These are phyloP conservation scores for Prunus armeniaca DNA, from an alignment of 306 rosid species.

Conservation along the genomic window DNA sequence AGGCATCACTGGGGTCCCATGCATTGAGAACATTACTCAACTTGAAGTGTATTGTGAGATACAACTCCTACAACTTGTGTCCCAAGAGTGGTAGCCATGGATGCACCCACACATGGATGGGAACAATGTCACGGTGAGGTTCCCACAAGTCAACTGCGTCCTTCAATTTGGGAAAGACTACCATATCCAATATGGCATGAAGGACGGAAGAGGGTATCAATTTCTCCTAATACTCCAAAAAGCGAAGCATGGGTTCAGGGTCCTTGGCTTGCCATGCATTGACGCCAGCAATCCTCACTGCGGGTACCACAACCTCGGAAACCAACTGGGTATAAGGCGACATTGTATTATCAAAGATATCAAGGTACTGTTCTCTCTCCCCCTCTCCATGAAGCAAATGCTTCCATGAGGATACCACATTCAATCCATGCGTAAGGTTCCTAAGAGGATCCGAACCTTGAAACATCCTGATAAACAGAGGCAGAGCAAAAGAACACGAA, in stretches of 20 bases:
- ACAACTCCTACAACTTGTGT: slow-evolving; percentile 68
- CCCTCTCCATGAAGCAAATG: slow-evolving; percentile 63
- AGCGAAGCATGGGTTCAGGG: slow-evolving; percentile 85
- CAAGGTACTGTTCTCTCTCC: neutral
- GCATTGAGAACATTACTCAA: slow-evolving; percentile 81
- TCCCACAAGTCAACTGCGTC: slow-evolving; percentile 87
- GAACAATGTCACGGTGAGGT: slow-evolving; percentile 85
- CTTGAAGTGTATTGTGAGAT: slow-evolving; percentile 72
- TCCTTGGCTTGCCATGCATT: slow-evolving; percentile 92
- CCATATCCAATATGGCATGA: slow-evolving; percentile 54
- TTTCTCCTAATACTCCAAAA: slow-evolving; percentile 79
- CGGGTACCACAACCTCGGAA: slow-evolving; percentile 87
- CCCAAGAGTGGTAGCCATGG: slow-evolving; percentile 93
- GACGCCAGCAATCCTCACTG: slow-evolving; percentile 73
- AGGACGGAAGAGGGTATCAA: slow-evolving; percentile 70
- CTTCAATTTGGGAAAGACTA: slow-evolving; percentile 73
- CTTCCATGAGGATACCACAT: slow-evolving; percentile 68
- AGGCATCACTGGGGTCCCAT: slow-evolving; percentile 90
- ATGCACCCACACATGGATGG: slow-evolving; percentile 92
- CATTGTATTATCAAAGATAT: slow-evolving; percentile 5
- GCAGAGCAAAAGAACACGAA: slow-evolving; percentile 79
- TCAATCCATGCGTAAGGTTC: slow-evolving; percentile 65
- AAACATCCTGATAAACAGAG: slow-evolving; percentile 74
- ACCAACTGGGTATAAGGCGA: slow-evolving; percentile 55
- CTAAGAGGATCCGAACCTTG: slow-evolving; percentile 92